Evolutionary conservation across 495 filamentous ascomycete species (phyloP).

Genomic region (Penicillium steckii): DNA sequence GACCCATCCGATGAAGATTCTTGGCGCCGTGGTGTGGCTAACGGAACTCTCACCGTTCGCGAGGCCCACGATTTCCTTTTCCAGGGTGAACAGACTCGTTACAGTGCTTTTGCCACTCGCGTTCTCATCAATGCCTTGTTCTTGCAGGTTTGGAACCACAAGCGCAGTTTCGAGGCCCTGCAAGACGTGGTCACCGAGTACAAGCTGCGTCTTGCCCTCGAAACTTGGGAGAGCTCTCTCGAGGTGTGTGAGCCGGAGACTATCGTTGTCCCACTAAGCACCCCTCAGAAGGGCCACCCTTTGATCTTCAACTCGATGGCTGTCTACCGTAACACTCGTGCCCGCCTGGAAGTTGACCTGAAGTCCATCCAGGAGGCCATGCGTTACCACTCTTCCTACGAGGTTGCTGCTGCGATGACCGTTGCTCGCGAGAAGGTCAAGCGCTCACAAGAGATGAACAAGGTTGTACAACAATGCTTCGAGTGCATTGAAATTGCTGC

Average conservation of each 20-base stretch:
- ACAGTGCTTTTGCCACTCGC: constrained; percentile 95
- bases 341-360: constrained; percentile 90
- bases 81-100: constrained; percentile 85
- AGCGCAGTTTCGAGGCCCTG: constrained; percentile 91
- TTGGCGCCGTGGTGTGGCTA: constrained; percentile 74
- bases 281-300: constrained; percentile 96
- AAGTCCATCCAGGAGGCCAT: constrained; percentile 95
- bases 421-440: constrained; percentile 88
- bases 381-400: constrained; percentile 94
- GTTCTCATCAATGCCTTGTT: constrained; percentile 99
- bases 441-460: constrained; percentile 95
- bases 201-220: constrained; percentile 91
- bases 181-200: constrained; percentile 98
- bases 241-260: constrained; percentile 92
- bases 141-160: constrained; percentile 98
- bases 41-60: constrained; percentile 78
- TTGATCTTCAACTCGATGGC: constrained; percentile 99
- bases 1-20: constrained; percentile 73
- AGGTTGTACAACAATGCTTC: constrained; percentile 96
- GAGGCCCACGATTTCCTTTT: constrained; percentile 94
- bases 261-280: constrained; percentile 85
- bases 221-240: constrained; percentile 97
- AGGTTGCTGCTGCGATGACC: constrained; percentile 95
- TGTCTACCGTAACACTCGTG: constrained; percentile 91
- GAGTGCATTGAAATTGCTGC: constrained; percentile 98